Base-by-base conservation (phyloP, 495 filamentous ascomycete species). In the Penicillium taxi region DNA sequence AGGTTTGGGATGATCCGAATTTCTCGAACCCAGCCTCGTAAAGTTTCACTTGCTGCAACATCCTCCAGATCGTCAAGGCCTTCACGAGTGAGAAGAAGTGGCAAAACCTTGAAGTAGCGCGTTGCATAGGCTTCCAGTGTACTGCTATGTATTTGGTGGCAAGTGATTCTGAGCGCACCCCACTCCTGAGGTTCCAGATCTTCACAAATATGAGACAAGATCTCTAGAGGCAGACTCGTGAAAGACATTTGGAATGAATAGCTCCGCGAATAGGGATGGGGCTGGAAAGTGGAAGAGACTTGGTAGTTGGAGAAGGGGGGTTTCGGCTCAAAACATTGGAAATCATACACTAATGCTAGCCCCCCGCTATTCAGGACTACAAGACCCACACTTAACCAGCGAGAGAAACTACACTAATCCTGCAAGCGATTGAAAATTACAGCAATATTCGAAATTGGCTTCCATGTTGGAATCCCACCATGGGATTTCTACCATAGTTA, bases 71-170 rank as follows among this genome's bases (percentile, higher is more conserved):
- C 12, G 11, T 21, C 17, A 27, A 37, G 25, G 16, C 35, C n/a
- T 28, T 37, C 16, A 37, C 25, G 25, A 26, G 25, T 37, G 35
- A 37, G 15, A 37, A 37, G 35, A 27, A 37, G 17, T 19, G 35
- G 4, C 4, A 37, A 14, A 14, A 4, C 29, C 29, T 18, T 37
- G 35, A 28, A 37, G 26, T 37, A 37, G 11, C 35, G 35, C 15
- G 23, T 37, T 29, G 35, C 16, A 37, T 28, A 37, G 25, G 35
- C 35, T 21, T 37, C 35, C 17, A 29, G 35, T 37, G 35, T 28
- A 4, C 17, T 29, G 13, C 18, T 11, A 11, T 37, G 24, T 27
- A 28, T 37, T 37, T 29, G 16, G 15, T 22, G 35, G 17, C 35
- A 37, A 37, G 35, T 21, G 17, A 37, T 37, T 14, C 35, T 27